Evolutionary conservation across 495 filamentous ascomycete species (phyloP), one percentile per base, ranked within the genome.

Genomic region (Aspergillus incahuasiensis): DNA sequence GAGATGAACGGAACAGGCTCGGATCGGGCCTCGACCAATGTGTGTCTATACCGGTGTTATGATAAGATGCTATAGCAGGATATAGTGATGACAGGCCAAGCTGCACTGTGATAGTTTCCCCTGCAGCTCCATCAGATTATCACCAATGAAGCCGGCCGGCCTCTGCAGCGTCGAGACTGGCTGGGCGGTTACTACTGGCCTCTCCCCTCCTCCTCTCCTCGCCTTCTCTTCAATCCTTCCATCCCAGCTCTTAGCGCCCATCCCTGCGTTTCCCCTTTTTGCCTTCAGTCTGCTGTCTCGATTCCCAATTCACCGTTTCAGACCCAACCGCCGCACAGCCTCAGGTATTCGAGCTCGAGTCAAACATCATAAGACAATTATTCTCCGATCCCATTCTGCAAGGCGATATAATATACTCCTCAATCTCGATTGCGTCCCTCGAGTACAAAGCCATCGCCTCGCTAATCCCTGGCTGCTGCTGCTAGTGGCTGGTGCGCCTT

Each of bases 71-170:
- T 22, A 13, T 19, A 20, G 18, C 20, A 20, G 1, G 12, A 46
- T 34, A 35, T 35, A 35, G 22, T 22, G 28, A 41, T 41, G 6
- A 19, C 15, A 55, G 21, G 42, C 52, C 43, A 48, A 56, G 48
- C 56, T 62, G 60, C 60, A 55, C 44, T 57, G 61, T 63, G 61
- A 63, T 58, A 46, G 56, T 52, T 57, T 32, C 58, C 54, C 52
- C 54, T 56, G 54, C 54, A 50, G 49, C 54, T 50, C 46, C 49
- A 43, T 32, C 20, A n/a, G 48, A 15, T 22, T 15, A 52, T 52
- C 49, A 40, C 54, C 54, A 40, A 42, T 40, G 46, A 44, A 24
- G 32, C 18, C 32, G 19, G 32, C 18, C 32, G 19, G 47, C 47
- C 9, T 49, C 47, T 38, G 47, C 47, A 25, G 20, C 25, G 35